Evolutionary conservation across 345 rosid species (phyloP), one percentile per base, ranked within the genome.

Genomic region (Theobroma cacao): DNA sequence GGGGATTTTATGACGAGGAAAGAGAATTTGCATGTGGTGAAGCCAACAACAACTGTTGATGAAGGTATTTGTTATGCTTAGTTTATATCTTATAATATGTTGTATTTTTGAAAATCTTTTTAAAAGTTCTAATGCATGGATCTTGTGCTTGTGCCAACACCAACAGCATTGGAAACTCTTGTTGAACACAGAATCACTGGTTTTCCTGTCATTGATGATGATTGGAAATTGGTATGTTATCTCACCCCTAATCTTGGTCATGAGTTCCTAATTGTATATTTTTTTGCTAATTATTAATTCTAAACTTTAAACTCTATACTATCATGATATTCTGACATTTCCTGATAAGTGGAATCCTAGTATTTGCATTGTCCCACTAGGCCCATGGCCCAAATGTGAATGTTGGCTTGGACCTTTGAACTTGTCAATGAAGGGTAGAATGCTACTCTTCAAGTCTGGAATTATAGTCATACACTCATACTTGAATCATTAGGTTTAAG

Each of bases 1-100:
- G 98, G 95, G 69, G 95, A 95, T 80, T 92, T 92, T 77, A 92
- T 93, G 99, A 95, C 98, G 0, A 88, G 70, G 79, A 92, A 90
- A 79, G 94, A 91, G 45, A 90, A 88, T 34, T 80, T 95, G 84
- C 91, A 83, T 69, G 97, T 89, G 34, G 95, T 89, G 30, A 95
- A 93, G 83, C 87, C 98, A 33, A 85, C 85, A 5, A 91, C 98
- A 40, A 87, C 93, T 63, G 97, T 93, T 28, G 98, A 94, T 77
- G 92, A 93, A 83, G 98, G 95, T 94, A 72, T 48, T 70, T 70
- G 18, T 76, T 62, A 28, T 69, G 64, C 76, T 18, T 76, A n/a
- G 48, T 60, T 24, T 18, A 72, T 80, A 66, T 75, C 24, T 48
- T 2, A 4, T 5, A 31, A 58, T 75, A 8, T 65, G 6, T 41